Evolutionary conservation across 352 stramenopile genomes (phyloP).

Genomic region (Halophytophthora batemanensis): DNA sequence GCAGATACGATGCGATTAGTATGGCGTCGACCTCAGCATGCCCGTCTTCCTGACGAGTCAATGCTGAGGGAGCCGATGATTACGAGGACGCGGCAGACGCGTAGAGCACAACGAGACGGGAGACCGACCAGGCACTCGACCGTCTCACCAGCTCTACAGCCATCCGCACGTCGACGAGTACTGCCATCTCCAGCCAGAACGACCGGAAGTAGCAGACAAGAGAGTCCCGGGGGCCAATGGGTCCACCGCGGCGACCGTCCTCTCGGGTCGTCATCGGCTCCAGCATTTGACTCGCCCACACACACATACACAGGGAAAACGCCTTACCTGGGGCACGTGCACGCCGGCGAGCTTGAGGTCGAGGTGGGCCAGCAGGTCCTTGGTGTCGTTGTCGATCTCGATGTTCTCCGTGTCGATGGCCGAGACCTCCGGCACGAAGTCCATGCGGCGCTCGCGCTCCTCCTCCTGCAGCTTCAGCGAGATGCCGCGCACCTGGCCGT

Average conservation of each 20-base stretch:
- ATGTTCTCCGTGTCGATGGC: conserved; percentile 93
- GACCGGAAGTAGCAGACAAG: conserved; percentile 1
- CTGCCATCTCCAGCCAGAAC: conserved; percentile 1
- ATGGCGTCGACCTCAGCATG: conserved; percentile 40
- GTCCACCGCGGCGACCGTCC: conserved; percentile 55
- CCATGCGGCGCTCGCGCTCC: conserved; percentile 98
- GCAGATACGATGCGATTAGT: conserved; percentile 12
- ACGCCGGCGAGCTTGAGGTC: conserved; percentile 92
- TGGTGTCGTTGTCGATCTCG: conserved; percentile 98
- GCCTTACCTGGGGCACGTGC: conserved; percentile 84
- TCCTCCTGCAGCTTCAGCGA: conserved; percentile 99
- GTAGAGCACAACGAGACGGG: background rate
- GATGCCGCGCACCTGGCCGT: conserved; percentile 98
- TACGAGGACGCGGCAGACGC: conserved; percentile 9
- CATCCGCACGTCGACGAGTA: background rate
- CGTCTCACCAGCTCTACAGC: background rate
- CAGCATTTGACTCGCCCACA: conserved; percentile 58
- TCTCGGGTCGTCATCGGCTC: conserved; percentile 59
- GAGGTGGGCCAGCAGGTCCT: conserved; percentile 96
- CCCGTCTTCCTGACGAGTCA: conserved; percentile 12
- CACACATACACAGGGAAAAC: conserved; percentile 7
- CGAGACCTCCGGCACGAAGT: conserved; percentile 99
- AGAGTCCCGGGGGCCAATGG: conserved; percentile 33
- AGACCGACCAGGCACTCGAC: conserved; percentile 3
- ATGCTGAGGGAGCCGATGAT: conserved; percentile 54